Base-by-base conservation (phyloP, 116 monocot genomes). In the Iris pallida region DNA sequence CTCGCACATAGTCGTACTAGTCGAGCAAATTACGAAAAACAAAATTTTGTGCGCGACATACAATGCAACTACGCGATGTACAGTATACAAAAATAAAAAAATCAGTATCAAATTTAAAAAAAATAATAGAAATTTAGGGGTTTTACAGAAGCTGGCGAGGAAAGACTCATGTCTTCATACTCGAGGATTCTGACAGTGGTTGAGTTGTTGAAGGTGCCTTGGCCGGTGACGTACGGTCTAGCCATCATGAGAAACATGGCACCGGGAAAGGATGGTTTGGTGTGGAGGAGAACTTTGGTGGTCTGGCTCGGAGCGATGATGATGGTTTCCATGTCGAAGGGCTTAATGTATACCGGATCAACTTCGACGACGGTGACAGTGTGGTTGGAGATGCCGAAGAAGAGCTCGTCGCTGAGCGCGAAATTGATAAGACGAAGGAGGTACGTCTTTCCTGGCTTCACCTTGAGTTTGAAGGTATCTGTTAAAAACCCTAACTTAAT, bases 381-480 rank as follows among this genome's bases (percentile, higher is more conserved):
- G 61, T 80, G 80, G 61, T 80, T 75, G 70, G 80, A 75, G 54
- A 71, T 71, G 53, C 55, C n/a, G 71, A 75, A 75, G 75, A 80
- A 80, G 55, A 75, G 63, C 55, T 79, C 73, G 52, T 73, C 73
- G 61, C 73, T 79, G 47, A 79, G 73, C n/a, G 79, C 79, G 14
- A 75, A 71, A 56, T 80, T 80, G 20, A 60, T 60, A 8, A 60
- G 30, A 11, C 60, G 20, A 10, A 60, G 60, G 15, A 80, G 64
- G 71, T 80, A 80, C 14, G 65, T 60, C 57, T 71, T 75, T 7
- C 80, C 80, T 14, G 74, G 70, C 44, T 66, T 60, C 59, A 80
- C 80, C 59, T 71, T 75, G 14, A 75, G 71, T 49, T 65, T 71
- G 47, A 71, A 80, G 7, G 74, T 80, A 43, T 80, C 80, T 80